Evolutionary conservation across 805 yeast genomes (phyloP), one percentile per base, ranked within the genome.

Genomic region (Saccharomycopsis babjevae): DNA sequence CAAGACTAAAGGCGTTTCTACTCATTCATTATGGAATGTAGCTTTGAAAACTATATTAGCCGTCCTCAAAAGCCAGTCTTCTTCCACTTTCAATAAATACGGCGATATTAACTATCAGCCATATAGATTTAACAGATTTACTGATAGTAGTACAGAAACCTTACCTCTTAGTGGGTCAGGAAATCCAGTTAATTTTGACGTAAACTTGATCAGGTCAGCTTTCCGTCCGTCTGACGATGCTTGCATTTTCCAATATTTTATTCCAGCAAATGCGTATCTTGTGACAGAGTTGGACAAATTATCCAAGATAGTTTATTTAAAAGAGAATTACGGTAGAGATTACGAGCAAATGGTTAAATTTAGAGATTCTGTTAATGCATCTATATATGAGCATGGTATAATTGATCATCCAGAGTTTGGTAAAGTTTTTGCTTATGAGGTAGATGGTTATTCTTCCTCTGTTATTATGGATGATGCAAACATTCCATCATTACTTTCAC

Each of bases 401-500:
- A 77, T 83, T n/a, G 73, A 82, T 2, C 94, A 90, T 70, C 84
- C 86, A 1, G 71, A 66, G 11, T 87, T 76, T 71, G 97, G 97
- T 1, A 76, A 79, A 63, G 96, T 90, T 5, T 88, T 82, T 67
- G 97, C 97, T 0, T 90, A 85, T 67, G 97, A 90, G 70, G 85
- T 90, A 20, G 97, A 91, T 70, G 97, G 97, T 0, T 90, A 79
- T 69, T 96, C 96, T 1, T 78, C 94, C 32, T 65, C 78, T 0
- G 74, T 81, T 28, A 77, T 84, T 64, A 90, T 90, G 96, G 96
- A 90, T 71, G 97, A 90, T 72, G 97, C 97, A 25, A 91, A 91
- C 68, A 77, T 90, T 18, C 97, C 97, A 1, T 88, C 96, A 1
- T 71, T 89, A 39, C 74, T 90, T 50, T 81, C 96, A 1, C 75